These are phyloP conservation scores for Phytopythium kandeliae DNA, from an alignment of 352 stramenopile genomes.

Conservation along the genomic window DNA sequence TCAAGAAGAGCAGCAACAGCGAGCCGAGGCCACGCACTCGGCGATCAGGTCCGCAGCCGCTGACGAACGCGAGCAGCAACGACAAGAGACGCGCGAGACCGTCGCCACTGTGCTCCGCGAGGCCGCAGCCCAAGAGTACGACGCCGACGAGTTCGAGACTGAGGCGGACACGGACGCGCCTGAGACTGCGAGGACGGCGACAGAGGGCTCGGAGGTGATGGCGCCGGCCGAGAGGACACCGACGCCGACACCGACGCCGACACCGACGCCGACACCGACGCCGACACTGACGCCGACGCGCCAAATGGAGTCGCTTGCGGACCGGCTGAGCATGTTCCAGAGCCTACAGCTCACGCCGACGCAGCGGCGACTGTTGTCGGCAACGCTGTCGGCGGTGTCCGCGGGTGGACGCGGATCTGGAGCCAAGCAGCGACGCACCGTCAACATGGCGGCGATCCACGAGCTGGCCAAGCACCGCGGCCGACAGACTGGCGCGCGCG, in stretches of 20 bases:
- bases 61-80: conserved; percentile 16
- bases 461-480: conserved; percentile 28
- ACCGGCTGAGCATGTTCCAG: conserved; percentile 60
- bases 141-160: conserved; percentile 36
- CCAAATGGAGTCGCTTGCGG: conserved; percentile 29
- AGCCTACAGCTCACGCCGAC: conserved; percentile 50
- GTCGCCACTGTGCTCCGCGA: conserved; percentile 26
- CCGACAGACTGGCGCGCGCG: background rate
- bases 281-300: conserved; percentile 7
- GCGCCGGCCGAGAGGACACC: no score
- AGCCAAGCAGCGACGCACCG: background rate
- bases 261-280: conserved; percentile 29
- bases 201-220: no score
- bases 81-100: conserved; percentile 16
- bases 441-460: conserved; percentile 35
- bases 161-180: conserved; percentile 7
- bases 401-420: conserved; percentile 11
- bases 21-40: conserved; percentile 14
- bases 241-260: no score
- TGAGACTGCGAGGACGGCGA: no score
- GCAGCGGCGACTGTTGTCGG: conserved; percentile 54
- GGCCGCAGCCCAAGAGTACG: conserved; percentile 29
- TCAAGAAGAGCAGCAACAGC: conserved; percentile 28
- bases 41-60: conserved; percentile 15
- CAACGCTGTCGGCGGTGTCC: conserved; percentile 25